Base-by-base conservation (phyloP, 768 basidiomycete genomes). In the Hebeloma cylindrosporum region DNA sequence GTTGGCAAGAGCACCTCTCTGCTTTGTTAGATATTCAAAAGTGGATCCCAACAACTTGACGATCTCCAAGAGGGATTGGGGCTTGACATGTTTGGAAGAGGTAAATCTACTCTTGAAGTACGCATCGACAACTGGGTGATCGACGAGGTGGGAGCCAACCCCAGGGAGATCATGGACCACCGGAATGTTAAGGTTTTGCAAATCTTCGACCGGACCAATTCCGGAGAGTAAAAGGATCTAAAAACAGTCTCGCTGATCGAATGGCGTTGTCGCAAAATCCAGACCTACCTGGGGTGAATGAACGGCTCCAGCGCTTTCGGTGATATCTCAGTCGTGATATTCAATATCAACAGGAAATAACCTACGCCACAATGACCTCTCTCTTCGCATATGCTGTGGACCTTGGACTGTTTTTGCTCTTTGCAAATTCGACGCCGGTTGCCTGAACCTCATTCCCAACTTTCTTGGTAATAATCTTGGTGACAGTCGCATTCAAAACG, bases 121-220 rank as follows among this genome's bases (percentile, higher is more conserved):
- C 18, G 80, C 40, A 53, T 74, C 68, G 38, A 85, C 71, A 10
- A 73, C 70, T 3, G 73, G 69, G 54, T 92, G 90, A 57, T 93
- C 90, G 33, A 75, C 68, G 13, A 93, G 73, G 59, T 90, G 74
- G 7, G 75, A 68, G 10, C 91, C 91, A 14, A 93, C 88, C 8
- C 82, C 82, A 0, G 85, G 83, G 2, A 85, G 74, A 53, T 90
- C 79, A 5, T 78, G 57, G 14, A 83, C 65, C 22, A 82, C 63
- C 0, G 77, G 68, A 16, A 93, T 82, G 4, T 64, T 62, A 44
- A 81, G 66, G 27, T 68, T 60, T 8, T 67, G 51, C 27, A 92
- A 70, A 9, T 85, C 72, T 1, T 68, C 68, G 2, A 73, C 71
- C 26, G 88, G 85, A 2, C 90, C 91, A 35, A 93, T 67, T 8